A percentile compares a stretch with the other conserved stretches of the same genome.
These are phyloP conservation scores for Fulvia fulva DNA, from an alignment of 2,329 filamentous ascomycete genomes.

Conservation along the genomic window DNA sequence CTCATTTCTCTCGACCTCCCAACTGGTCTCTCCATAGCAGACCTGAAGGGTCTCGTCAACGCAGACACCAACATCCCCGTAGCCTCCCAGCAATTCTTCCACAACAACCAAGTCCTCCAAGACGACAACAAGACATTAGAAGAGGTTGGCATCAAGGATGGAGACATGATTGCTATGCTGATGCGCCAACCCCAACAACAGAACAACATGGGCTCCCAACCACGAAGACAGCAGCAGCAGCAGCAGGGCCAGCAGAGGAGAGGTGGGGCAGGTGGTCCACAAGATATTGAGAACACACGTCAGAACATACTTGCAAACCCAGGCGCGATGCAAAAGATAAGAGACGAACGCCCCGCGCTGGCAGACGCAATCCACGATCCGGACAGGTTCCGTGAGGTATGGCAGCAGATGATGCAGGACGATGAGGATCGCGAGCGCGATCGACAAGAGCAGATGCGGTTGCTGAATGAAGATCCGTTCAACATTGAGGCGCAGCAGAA, in stretches of 20 bases:
- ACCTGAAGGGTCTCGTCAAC: slow-evolving; percentile 83
- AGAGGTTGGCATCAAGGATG: slow-evolving; percentile 74
- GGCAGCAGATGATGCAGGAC: slow-evolving; percentile 62
- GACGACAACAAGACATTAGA: slow-evolving; percentile 78
- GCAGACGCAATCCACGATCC: slow-evolving; percentile 72
- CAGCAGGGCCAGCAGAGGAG: slow-evolving; percentile 19
- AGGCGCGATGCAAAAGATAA: slow-evolving; percentile 64
- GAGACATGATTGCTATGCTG: slow-evolving; percentile 88
- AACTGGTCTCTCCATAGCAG: slow-evolving; percentile 74
- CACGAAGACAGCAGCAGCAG: slow-evolving; percentile 38
- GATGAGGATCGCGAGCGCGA: slow-evolving; percentile 70
- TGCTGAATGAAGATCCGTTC: slow-evolving; percentile 90
- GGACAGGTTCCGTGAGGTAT: slow-evolving; percentile 69
- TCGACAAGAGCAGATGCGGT: slow-evolving; percentile 75
- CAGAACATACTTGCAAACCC: slow-evolving; percentile 79
- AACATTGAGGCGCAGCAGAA: slow-evolving; percentile 84
- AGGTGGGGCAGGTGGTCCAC: slow-evolving; percentile 14
- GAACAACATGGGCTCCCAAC: slow-evolving; percentile 36
- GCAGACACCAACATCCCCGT: slow-evolving; percentile 73
- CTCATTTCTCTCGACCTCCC: slow-evolving; percentile 79
- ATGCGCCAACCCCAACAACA: slow-evolving; percentile 53
- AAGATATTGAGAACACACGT: slow-evolving; percentile 73
- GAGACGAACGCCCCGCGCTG: slow-evolving; percentile 70
- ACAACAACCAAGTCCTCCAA: slow-evolving; percentile 77
- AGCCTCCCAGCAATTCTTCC: slow-evolving; percentile 76